Evolutionary conservation across 2,329 filamentous ascomycete species (phyloP).

Genomic region (Fusarium lyarnte): DNA sequence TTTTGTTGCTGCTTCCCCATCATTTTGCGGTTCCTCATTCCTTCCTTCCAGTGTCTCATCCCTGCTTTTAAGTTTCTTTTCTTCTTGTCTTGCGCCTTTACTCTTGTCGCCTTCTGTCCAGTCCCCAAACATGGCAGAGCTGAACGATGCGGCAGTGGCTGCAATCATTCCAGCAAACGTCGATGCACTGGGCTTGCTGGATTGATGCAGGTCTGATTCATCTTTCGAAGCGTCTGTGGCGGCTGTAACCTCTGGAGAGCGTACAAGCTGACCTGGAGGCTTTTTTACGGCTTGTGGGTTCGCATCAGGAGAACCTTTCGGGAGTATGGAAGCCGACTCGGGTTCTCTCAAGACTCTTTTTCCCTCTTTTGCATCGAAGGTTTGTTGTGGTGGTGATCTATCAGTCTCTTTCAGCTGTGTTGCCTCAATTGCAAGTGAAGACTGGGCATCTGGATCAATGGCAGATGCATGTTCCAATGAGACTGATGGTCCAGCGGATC

Average conservation of each 20-base stretch:
- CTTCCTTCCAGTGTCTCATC: neutral
- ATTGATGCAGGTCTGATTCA: neutral
- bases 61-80: neutral
- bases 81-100: constrained; percentile 49
- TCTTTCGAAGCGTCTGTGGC: neutral
- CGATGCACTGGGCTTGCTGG: constrained; percentile 7
- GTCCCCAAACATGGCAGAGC: constrained; percentile 28
- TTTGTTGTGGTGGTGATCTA: neutral
- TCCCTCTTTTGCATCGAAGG: constrained; percentile 45
- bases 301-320: constrained; percentile 5
- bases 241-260: neutral
- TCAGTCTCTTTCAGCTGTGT: neutral
- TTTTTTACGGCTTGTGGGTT: constrained; percentile 5
- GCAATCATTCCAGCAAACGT: constrained; percentile 21
- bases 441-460: neutral
- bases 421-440: neutral
- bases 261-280: neutral
- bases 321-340: neutral
- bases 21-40: neutral
- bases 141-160: constrained; percentile 40
- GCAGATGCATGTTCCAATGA: neutral
- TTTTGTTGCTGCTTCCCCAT: neutral
- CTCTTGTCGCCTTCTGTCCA: constrained; percentile 47
- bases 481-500: constrained; percentile 1
- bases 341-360: constrained; percentile 32